Conservation (phyloP, 805 yeast species). For the Candida parachauliodes region DNA sequence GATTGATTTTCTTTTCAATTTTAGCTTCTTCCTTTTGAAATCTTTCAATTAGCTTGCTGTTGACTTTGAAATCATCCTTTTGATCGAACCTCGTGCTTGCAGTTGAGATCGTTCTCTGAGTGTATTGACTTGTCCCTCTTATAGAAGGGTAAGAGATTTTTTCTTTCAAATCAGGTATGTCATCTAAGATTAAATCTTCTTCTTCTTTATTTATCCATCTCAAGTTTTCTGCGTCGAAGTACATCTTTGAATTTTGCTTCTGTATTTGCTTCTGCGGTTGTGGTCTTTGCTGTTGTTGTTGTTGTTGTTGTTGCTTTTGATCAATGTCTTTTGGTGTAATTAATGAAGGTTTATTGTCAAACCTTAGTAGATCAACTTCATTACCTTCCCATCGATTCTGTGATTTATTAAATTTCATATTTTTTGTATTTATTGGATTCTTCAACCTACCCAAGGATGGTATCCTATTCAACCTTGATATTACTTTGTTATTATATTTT, state of each 20-base stretch:
- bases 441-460: constrained; percentile 33
- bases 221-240: constrained; percentile 53
- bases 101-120: constrained; percentile 34
- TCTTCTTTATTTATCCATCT: constrained; percentile 53
- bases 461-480: constrained; percentile 36
- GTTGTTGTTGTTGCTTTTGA: not conserved
- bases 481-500: constrained; percentile 31
- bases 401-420: constrained; percentile 52
- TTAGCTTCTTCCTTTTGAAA: constrained; percentile 36
- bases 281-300: too few species aligned
- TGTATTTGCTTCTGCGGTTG: too few species aligned
- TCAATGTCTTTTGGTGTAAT: constrained; percentile 26
- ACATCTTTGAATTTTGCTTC: constrained; percentile 46
- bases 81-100: constrained; percentile 7
- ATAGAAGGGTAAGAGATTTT: constrained; percentile 7
- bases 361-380: constrained; percentile 51
- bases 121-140: constrained; percentile 35
- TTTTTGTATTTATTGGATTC: constrained; percentile 28
- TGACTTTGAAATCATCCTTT: constrained; percentile 24
- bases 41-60: constrained; percentile 24
- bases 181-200: constrained; percentile 45
- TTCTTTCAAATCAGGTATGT: constrained; percentile 42
- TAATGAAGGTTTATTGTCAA: constrained; percentile 45
- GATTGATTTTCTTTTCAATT: constrained; percentile 28
- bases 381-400: constrained; percentile 63